Conservation (phyloP, 1,284 basidiomycete species). For the Schizopora paradoxa region DNA sequence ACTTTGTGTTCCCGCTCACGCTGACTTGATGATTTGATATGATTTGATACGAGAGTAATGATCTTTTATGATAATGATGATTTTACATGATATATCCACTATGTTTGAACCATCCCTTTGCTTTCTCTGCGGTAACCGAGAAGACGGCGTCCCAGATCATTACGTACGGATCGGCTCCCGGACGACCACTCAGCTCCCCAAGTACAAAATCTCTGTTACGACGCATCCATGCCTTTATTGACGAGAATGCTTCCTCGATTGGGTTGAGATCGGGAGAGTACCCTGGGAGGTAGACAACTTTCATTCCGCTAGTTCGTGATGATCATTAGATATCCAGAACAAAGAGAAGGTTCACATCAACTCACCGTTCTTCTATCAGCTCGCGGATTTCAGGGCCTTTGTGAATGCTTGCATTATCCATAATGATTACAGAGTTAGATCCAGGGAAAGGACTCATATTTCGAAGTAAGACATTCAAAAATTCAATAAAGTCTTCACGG, state of each 20-base stretch:
- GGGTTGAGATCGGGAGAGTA: constrained; percentile 34
- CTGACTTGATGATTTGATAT: too few species aligned
- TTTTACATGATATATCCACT: too few species aligned
- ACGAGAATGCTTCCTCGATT: constrained; percentile 31
- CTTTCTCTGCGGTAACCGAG: constrained; percentile 1
- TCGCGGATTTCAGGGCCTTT: constrained; percentile 26
- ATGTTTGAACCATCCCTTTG: constrained; percentile 10
- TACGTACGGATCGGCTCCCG: constrained; percentile 13
- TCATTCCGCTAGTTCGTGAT: constrained; percentile 24
- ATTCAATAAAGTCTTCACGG: constrained; percentile 23
- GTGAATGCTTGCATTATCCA: constrained; percentile 34
- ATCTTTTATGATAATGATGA: too few species aligned
- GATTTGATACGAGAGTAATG: too few species aligned
- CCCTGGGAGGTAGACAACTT: constrained; percentile 29
- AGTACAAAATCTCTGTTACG: constrained; percentile 20
- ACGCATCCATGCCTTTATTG: constrained; percentile 28
- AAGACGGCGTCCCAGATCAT: constrained; percentile 4
- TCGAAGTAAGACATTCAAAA: constrained; percentile 27
- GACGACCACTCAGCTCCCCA: constrained; percentile 16
- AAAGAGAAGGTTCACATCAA: too few species aligned
- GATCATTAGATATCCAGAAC: neutral
- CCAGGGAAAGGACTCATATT: constrained; percentile 33
- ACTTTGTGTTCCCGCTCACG: too few species aligned
- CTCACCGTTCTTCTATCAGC: constrained; percentile 29
- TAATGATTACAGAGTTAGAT: constrained; percentile 30